Evolutionary conservation across 805 yeast genomes (phyloP), one percentile per base, ranked within the genome.

Genomic region (Schizosaccharomyces cryophilus): DNA sequence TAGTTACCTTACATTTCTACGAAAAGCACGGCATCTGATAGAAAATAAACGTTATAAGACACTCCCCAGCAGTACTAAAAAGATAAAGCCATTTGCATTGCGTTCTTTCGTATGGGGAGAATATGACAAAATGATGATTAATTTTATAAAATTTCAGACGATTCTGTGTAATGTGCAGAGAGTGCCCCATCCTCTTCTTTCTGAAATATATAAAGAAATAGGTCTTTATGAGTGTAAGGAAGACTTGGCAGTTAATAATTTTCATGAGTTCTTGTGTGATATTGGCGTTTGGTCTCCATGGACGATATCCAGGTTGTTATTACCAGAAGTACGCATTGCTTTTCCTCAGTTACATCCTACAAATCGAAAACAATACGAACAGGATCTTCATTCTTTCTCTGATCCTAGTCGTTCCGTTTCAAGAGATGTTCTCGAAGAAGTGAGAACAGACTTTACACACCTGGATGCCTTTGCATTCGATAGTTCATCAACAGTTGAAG

Each of bases 381-480:
- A 24, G 21, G 51, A 45, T n/a, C 17, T 9, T n/a, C 13, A 45
- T 3, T 24, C 13, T 24, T 45, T 45, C 26, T 19, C 21, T 19
- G 26, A 45, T 6, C 26, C 26, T 7, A 24, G 21, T 5, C 21
- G 17, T 6, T 19, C 21, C 13, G 51, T 19, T 6, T 45, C 19
- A 9, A 51, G 2, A 6, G 56, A 51, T 51, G n/a, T 29, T 19
- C 29, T 51, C 3, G 35, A 29, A 6, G n/a, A 21, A 1, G 5
- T 24, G n/a, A 2, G 56, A 21, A 17, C 26, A 2, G 56, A 51
- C 24, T 26, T 51, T 3, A 45, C 35, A 11, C 71, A 75, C 56
- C 67, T 77, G 13, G 77, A 79, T 0, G 81, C 88, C 1, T 90
- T 81, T 69, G 88, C 96, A 71, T 87, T 90, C 62, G 98, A 93